Base-by-base conservation (phyloP, 2,329 filamentous ascomycete genomes). In the Colletotrichum graminicola region DNA sequence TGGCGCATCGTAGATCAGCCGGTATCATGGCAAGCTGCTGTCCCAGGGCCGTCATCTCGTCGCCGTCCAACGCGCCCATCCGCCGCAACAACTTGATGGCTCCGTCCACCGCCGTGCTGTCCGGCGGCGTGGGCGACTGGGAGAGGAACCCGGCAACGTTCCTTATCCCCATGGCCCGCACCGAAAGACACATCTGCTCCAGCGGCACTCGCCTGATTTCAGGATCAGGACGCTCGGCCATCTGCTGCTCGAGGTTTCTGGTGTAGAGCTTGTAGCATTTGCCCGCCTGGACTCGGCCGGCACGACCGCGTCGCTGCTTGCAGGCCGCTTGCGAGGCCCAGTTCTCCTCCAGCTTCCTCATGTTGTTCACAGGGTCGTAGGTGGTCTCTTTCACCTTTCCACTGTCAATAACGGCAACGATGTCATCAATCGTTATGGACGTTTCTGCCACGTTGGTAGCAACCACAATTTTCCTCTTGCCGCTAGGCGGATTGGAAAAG, bases 361-460 rank as follows among this genome's bases (percentile, higher is more conserved):
- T 97, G 78, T 97, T 97, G 79, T 92, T 97, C 73, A 92, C 89
- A 0, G 94, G 90, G 79, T 98, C 96, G 76, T 95, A 98, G 78
- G 93, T 95, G 0, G 95, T 99, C 81, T 99, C 95, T 79, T 99
- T 99, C 71, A 99, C 96, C 64, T 94, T 91, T 36, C 96, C 96
- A 14, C 93, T 96, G 79, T 99, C 96, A 74, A 99, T 95, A 56
- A 99, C 96, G 2, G 94, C 95, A 2, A 98, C 93, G 64, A 99
- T 93, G 78, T 99, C 96, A 78, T 98, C 95, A 72, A 99, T 99
- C 0, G 96, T 99, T 79, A 99, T 98, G 2, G 96, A 98, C 0
- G 96, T 99, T 80, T 99, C 96, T 2, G 96, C 96, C 2, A 99
- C 95, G 77, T 99, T 99, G 55, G 96, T 99, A 1, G 96, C 94